A percentile compares a stretch with the other conserved stretches of the same genome.
phyloP scores from a whole-genome alignment of 768 basidiomycete species.

The Paxillus rubicundulus region DNA sequence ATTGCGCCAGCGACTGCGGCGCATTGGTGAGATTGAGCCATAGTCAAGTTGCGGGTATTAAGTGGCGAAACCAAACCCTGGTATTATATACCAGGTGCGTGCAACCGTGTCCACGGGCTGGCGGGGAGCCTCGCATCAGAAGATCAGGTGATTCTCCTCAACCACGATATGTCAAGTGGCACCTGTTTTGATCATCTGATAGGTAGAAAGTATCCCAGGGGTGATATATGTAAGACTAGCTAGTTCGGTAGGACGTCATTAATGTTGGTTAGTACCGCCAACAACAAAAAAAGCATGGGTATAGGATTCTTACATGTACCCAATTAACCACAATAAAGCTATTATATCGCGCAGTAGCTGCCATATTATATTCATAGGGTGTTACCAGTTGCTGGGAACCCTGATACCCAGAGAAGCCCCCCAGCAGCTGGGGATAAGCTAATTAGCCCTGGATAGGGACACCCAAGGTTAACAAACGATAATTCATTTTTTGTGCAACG shows the following conservation, averaged over 20 bases:
- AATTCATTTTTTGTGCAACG: too few species aligned
- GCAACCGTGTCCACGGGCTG: neutral
- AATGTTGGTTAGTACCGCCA: too few species aligned
- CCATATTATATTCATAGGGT: neutral
- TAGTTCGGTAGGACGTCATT: too few species aligned
- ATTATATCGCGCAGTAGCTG: too few species aligned
- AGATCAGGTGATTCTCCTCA: neutral
- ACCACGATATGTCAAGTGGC: too few species aligned
- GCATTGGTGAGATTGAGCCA: slow-evolving; percentile 57
- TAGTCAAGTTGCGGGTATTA: slow-evolving; percentile 20
- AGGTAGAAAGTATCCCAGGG: neutral
- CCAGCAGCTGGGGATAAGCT: too few species aligned
- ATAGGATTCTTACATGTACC: too few species aligned
- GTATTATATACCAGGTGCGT: neutral
- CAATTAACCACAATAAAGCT: too few species aligned
- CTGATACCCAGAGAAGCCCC: too few species aligned
- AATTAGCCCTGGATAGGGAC: neutral
- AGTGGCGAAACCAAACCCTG: neutral
- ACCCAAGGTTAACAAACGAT: neutral
- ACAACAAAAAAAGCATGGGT: too few species aligned
- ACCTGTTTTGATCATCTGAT: too few species aligned
- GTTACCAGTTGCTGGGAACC: neutral
- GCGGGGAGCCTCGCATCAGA: neutral
- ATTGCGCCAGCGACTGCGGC: slow-evolving; percentile 55
- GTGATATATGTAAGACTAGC: too few species aligned